Conservation (phyloP, 2,329 filamentous ascomycete genomes). For the Cordyceps tenuipes region DNA sequence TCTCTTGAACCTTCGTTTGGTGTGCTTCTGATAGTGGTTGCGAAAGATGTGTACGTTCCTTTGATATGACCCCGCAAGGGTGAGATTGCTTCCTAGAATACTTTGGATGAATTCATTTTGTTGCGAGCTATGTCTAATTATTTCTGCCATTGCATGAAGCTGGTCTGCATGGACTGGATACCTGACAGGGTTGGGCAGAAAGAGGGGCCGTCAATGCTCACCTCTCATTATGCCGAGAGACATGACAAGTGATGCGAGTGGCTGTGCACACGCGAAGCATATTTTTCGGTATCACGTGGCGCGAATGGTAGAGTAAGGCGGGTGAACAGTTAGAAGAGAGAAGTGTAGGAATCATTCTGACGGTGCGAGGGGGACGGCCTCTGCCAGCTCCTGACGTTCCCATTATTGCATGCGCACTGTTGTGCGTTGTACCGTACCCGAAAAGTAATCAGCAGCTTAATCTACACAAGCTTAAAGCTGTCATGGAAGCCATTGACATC, state of each 20-base stretch:
- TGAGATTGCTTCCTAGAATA: neutral
- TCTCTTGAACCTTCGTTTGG: neutral
- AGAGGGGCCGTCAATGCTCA: neutral
- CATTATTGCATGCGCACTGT: no score
- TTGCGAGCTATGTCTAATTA: neutral
- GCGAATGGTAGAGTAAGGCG: neutral
- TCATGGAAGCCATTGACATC: no score
- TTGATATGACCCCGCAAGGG: neutral
- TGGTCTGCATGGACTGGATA: neutral
- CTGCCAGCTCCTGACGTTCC: no score
- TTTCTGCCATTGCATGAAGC: neutral
- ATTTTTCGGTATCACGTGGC: neutral
- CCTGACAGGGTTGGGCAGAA: neutral
- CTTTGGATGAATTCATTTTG: neutral
- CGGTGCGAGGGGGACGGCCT: no score
- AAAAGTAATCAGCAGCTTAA: no score
- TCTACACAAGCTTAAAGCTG: no score
- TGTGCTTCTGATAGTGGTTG: neutral
- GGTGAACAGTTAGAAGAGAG: no score
- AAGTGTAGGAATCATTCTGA: no score
- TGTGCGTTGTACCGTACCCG: no score
- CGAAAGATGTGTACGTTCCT: neutral
- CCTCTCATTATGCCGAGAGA: neutral
- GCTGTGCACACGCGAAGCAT: neutral
- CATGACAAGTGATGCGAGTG: neutral